Evolutionary conservation across 1,284 basidiomycete species (phyloP).

Genomic region (Cryptococcus sp.): DNA sequence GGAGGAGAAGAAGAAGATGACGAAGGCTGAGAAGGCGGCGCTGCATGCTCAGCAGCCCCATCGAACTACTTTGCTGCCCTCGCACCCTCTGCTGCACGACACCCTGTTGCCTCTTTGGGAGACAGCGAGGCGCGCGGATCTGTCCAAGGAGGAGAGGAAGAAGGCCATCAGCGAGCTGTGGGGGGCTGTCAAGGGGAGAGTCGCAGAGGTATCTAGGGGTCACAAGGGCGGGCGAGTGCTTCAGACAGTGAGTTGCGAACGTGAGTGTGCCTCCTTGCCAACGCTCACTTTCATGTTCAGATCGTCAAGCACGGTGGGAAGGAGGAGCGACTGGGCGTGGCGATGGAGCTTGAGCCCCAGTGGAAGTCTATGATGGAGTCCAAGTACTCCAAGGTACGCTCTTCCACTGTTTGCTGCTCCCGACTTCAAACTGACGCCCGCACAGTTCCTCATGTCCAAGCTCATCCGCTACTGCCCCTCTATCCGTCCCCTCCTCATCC

Average conservation of each 20-base stretch:
- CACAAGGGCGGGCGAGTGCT: constrained; percentile 85
- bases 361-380: constrained; percentile 73
- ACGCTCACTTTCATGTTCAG: constrained; percentile 26
- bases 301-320: constrained; percentile 77
- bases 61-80: constrained; percentile 70
- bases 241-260: constrained; percentile 62
- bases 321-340: constrained; percentile 71
- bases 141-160: constrained; percentile 67
- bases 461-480: constrained; percentile 70
- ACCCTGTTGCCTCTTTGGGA: constrained; percentile 69
- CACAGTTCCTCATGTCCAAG: constrained; percentile 76
- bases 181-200: constrained; percentile 67
- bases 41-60: constrained; percentile 49
- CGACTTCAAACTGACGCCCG: neutral
- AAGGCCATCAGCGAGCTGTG: constrained; percentile 69
- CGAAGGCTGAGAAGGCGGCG: constrained; percentile 42
- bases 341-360: constrained; percentile 71
- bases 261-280: neutral
- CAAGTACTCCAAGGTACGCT: constrained; percentile 77
- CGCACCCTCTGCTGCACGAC: constrained; percentile 65
- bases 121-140: constrained; percentile 69
- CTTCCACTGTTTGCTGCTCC: neutral
- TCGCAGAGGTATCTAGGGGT: constrained; percentile 79
- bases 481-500: constrained; percentile 64
- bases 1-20: constrained; percentile 35